Percentiles rank a stretch among this genome's conserved stretches.
Conservation (phyloP, 2,329 filamentous ascomycete species). For the Beauveria bassiana region DNA sequence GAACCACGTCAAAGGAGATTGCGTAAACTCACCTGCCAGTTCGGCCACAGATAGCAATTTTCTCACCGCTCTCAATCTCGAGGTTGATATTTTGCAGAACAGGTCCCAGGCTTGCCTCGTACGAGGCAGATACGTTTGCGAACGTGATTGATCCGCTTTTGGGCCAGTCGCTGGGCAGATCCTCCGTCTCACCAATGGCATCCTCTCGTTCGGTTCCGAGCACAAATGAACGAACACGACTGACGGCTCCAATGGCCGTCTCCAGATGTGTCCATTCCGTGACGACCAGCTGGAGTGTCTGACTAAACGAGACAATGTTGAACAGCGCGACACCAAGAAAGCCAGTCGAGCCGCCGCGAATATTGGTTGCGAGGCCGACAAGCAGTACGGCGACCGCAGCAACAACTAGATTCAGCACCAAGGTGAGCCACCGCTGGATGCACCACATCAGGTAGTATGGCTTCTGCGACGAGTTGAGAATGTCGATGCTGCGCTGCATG, state of each 20-base stretch:
- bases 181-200: constrained; percentile 12
- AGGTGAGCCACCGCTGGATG: constrained; percentile 41
- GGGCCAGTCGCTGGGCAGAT: constrained; percentile 21
- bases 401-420: constrained; percentile 39
- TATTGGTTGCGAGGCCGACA: constrained; percentile 33
- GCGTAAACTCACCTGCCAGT: constrained; percentile 25
- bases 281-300: constrained; percentile 23
- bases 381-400: constrained; percentile 38
- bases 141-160: constrained; percentile 20
- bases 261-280: constrained; percentile 26
- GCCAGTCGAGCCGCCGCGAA: constrained; percentile 23
- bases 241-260: constrained; percentile 21
- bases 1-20: background rate
- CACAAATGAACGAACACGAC: constrained; percentile 21
- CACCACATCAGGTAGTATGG: constrained; percentile 35
- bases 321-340: constrained; percentile 22
- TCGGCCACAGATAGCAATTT: constrained; percentile 36
- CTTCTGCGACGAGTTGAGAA: constrained; percentile 27
- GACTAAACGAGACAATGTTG: constrained; percentile 23
- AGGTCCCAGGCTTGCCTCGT: constrained; percentile 16
- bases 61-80: constrained; percentile 25
- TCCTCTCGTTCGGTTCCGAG: constrained; percentile 18
- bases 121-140: constrained; percentile 22
- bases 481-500: constrained; percentile 14
- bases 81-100: constrained; percentile 25